Percentiles rank a stretch among this genome's conserved stretches.
These are phyloP conservation scores for Daedalea quercina DNA, from an alignment of 768 basidiomycete genomes.

Conservation along the genomic window DNA sequence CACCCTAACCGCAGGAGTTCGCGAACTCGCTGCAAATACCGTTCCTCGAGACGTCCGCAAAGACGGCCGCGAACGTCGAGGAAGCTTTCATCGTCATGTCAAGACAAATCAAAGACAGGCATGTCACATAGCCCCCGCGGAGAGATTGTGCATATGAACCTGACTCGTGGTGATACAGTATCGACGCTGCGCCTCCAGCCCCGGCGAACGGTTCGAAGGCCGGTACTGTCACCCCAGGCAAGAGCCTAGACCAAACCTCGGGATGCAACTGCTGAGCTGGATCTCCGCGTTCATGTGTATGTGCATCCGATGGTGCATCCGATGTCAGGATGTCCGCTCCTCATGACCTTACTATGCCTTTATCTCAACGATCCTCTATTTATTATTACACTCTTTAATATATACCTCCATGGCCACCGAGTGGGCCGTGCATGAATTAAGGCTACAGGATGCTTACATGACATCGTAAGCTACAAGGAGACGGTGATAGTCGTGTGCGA, in stretches of 20 bases:
- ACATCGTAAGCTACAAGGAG: not conserved
- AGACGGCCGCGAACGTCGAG: constrained; percentile 97
- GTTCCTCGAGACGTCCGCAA: constrained; percentile 96
- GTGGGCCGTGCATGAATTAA: not conserved
- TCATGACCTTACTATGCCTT: too few species aligned
- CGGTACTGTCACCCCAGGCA: constrained; percentile 13
- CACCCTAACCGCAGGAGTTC: constrained; percentile 57
- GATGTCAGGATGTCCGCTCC: too few species aligned
- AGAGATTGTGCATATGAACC: not conserved
- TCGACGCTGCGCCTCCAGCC: constrained; percentile 10
- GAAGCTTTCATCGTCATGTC: constrained; percentile 99
- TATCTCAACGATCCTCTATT: not conserved
- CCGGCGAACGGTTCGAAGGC: constrained; percentile 7
- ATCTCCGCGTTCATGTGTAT: too few species aligned
- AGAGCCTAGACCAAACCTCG: constrained; percentile 9
- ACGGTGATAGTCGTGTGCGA: not conserved
- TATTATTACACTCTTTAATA: not conserved
- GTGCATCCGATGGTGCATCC: too few species aligned
- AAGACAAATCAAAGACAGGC: constrained; percentile 91
- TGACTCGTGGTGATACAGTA: constrained; percentile 2
- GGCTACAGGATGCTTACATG: constrained; percentile 1
- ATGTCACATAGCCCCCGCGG: constrained; percentile 15
- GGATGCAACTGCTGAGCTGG: constrained; percentile 13
- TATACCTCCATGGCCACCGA: constrained; percentile 1
- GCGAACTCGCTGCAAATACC: constrained; percentile 89